phyloP scores from a whole-genome alignment of 371 early-diverging fungal genomes.

The Basidiobolus meristosporus region DNA sequence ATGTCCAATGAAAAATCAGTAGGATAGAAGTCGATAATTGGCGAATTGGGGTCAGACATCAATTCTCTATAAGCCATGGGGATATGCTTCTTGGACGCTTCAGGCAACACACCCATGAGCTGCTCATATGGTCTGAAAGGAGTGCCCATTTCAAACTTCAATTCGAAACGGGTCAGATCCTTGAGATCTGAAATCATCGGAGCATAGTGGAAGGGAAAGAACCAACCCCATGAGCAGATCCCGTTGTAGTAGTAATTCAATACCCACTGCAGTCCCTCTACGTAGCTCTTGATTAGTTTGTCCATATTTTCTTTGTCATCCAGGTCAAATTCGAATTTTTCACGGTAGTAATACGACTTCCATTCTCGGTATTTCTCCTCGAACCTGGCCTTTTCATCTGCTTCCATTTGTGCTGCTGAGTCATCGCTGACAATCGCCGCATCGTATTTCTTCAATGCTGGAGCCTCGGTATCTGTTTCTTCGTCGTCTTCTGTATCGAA shows the following conservation, averaged over 20 bases:
- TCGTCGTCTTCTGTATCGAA: constrained; percentile 15
- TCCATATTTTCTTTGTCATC: constrained; percentile 25
- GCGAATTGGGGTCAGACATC: constrained; percentile 64
- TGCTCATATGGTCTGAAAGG: constrained; percentile 96
- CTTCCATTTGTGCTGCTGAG: constrained; percentile 21
- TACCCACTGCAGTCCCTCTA: constrained; percentile 94
- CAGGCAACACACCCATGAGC: constrained; percentile 96
- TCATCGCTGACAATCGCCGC: constrained; percentile 18
- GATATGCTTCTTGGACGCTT: constrained; percentile 54
- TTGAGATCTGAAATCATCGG: constrained; percentile 47
- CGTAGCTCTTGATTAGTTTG: constrained; percentile 52
- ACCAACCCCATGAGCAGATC: constrained; percentile 96
- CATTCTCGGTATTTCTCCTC: constrained; percentile 38
- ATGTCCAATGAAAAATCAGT: constrained; percentile 76
- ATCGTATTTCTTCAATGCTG: constrained; percentile 32
- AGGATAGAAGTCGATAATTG: constrained; percentile 91
- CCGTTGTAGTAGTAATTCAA: constrained; percentile 91
- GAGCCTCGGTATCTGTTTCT: constrained; percentile 8
- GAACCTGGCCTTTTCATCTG: constrained; percentile 25
- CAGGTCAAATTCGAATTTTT: constrained; percentile 44
- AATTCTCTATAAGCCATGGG: constrained; percentile 62
- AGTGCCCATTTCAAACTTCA: constrained; percentile 55
- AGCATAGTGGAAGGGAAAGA: constrained; percentile 96
- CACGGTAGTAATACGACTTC: constrained; percentile 14
- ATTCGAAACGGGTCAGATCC: constrained; percentile 28